A percentile compares a stretch with the other conserved stretches of the same genome.
phyloP scores from a whole-genome alignment of 495 filamentous ascomycete genomes.

The Evernia prunastri region DNA sequence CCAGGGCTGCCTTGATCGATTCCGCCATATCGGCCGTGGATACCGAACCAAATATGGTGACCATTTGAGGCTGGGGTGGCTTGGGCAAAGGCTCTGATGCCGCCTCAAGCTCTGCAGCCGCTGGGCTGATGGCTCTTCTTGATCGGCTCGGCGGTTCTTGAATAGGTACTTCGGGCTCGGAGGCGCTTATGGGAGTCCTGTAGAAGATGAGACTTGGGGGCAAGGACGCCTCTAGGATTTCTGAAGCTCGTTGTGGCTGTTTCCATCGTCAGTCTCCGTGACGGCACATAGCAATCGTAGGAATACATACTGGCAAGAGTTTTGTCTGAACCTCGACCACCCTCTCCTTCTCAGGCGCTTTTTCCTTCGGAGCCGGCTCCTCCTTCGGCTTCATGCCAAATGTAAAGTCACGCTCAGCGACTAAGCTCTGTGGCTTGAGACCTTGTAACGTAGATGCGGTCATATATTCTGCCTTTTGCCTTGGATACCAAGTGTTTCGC shows the following conservation, averaged over 20 bases:
- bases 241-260: slow-evolving; percentile 43
- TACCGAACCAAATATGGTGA: slow-evolving; percentile 52
- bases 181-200: slow-evolving; percentile 32
- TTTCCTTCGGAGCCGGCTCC: neutral
- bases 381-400: slow-evolving; percentile 29
- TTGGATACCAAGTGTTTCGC: slow-evolving; percentile 51
- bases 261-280: slow-evolving; percentile 9
- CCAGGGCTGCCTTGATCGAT: slow-evolving; percentile 42
- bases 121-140: slow-evolving; percentile 26
- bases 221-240: slow-evolving; percentile 43
- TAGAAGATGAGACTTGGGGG: slow-evolving; percentile 47
- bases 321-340: slow-evolving; percentile 21
- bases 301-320: slow-evolving; percentile 29
- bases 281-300: neutral
- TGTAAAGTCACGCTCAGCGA: slow-evolving; percentile 44
- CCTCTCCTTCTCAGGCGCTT: slow-evolving; percentile 22
- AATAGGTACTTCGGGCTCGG: slow-evolving; percentile 22
- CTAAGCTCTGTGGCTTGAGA: slow-evolving; percentile 35
- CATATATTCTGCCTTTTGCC: slow-evolving; percentile 50
- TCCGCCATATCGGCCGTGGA: slow-evolving; percentile 46
- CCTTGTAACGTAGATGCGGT: slow-evolving; percentile 36
- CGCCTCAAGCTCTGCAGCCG: slow-evolving; percentile 24
- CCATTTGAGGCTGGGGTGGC: slow-evolving; percentile 21
- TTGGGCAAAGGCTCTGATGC: slow-evolving; percentile 27
- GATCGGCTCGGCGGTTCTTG: slow-evolving; percentile 29